Percentiles rank a stretch among this genome's conserved stretches.
Conservation (phyloP, 2,329 filamentous ascomycete genomes). For the Curvularia eragrostidis region DNA sequence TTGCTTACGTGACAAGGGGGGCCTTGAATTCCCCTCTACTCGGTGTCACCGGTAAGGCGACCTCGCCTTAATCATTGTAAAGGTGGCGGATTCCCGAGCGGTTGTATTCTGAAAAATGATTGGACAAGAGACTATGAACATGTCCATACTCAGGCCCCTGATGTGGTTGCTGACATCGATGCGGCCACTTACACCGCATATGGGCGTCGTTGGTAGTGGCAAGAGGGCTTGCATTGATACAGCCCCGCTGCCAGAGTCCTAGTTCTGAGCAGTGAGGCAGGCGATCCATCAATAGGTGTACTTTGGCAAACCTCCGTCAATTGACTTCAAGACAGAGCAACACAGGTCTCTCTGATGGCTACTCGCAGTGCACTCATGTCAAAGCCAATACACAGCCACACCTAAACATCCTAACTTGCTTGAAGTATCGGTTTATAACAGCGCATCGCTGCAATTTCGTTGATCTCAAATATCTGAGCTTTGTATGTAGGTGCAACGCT, state of each 20-base stretch:
- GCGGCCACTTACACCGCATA: background rate
- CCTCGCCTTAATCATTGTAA: background rate
- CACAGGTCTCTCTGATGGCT: background rate
- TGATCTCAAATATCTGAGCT: background rate
- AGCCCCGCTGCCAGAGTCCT: background rate
- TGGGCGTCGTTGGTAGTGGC: background rate
- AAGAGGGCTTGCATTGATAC: background rate
- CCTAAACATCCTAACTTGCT: background rate
- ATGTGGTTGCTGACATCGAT: background rate
- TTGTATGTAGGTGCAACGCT: background rate
- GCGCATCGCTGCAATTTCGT: too few species aligned
- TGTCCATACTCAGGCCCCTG: background rate
- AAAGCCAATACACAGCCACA: constrained; percentile 1
- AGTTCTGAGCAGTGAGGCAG: background rate
- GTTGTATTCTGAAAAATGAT: background rate
- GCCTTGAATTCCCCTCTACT: background rate
- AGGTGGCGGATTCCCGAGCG: background rate
- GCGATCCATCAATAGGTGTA: background rate
- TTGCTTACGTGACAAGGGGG: constrained; percentile 5
- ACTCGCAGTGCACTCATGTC: background rate
- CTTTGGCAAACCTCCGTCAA: background rate
- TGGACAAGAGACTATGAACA: background rate
- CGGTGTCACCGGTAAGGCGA: background rate
- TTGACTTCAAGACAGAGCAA: background rate
- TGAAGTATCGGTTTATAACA: too few species aligned